Percentiles rank a stretch among this genome's conserved stretches.
These are phyloP conservation scores for Microcyclospora pomicola DNA, from an alignment of 2,329 filamentous ascomycete species.

Conservation along the genomic window DNA sequence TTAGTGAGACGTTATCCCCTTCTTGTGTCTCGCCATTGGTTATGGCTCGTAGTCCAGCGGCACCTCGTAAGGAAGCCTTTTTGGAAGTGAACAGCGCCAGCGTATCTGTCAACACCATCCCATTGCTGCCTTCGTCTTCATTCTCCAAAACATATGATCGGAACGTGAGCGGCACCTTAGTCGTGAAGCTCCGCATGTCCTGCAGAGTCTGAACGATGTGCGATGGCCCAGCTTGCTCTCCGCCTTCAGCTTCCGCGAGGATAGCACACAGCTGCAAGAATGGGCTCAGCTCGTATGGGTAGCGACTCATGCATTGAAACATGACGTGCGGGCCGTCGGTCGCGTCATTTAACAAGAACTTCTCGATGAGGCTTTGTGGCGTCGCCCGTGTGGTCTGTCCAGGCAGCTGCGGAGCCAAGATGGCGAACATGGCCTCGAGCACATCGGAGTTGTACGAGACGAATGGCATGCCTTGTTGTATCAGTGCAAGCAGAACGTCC, in stretches of 20 bases:
- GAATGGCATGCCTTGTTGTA: constrained; percentile 52
- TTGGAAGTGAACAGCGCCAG: constrained; percentile 46
- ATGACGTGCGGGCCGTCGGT: constrained; percentile 47
- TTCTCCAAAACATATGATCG: constrained; percentile 61
- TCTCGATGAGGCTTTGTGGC: constrained; percentile 25
- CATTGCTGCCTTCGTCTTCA: constrained; percentile 76
- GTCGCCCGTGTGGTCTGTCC: constrained; percentile 1
- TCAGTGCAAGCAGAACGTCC: constrained; percentile 51
- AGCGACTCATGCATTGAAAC: constrained; percentile 57
- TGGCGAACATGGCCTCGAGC: constrained; percentile 49
- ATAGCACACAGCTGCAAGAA: constrained; percentile 40
- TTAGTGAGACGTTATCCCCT: constrained; percentile 36
- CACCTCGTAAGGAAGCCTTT: constrained; percentile 4
- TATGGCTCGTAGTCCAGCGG: neutral
- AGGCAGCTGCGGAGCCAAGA: constrained; percentile 32
- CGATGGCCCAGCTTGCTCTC: constrained; percentile 3
- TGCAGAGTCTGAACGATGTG: constrained; percentile 49
- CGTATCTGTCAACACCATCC: constrained; percentile 52
- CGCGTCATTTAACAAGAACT: constrained; percentile 42
- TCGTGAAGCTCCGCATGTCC: constrained; percentile 60
- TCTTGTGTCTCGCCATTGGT: constrained; percentile 13
- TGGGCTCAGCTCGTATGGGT: constrained; percentile 72
- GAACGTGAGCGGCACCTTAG: constrained; percentile 59
- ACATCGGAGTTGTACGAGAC: constrained; percentile 62
- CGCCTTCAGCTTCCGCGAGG: constrained; percentile 8